A percentile compares a stretch with the other conserved stretches of the same genome.
phyloP scores from a whole-genome alignment of 805 yeast species.

The Schwanniomyces vanrijiae region DNA sequence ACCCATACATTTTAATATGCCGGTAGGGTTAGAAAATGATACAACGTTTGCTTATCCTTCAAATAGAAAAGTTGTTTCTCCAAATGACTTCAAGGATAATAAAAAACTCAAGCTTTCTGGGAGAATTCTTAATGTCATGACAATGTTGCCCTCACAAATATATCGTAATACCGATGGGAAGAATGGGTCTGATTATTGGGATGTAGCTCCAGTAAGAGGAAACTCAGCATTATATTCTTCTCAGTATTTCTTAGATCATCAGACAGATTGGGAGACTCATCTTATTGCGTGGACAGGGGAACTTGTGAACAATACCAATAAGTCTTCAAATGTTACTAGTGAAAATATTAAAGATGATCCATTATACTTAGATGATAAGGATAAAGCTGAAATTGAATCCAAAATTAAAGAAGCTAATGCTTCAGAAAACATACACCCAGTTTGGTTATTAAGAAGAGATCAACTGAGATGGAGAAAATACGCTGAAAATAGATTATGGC shows the following conservation, averaged over 20 bases:
- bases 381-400: slow-evolving; percentile 50
- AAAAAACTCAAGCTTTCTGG: slow-evolving; percentile 53
- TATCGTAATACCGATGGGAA: slow-evolving; percentile 34
- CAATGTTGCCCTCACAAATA: slow-evolving; percentile 66
- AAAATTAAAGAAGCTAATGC: slow-evolving; percentile 47
- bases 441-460: slow-evolving; percentile 81
- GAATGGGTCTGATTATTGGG: slow-evolving; percentile 47
- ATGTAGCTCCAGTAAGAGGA: slow-evolving; percentile 68
- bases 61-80: slow-evolving; percentile 20
- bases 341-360: slow-evolving; percentile 58
- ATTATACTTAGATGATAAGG: slow-evolving; percentile 54
- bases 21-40: slow-evolving; percentile 5
- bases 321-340: slow-evolving; percentile 12
- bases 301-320: slow-evolving; percentile 39
- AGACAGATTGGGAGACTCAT: slow-evolving; percentile 83
- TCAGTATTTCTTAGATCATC: slow-evolving; percentile 58
- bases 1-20: not conserved
- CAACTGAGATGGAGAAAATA: slow-evolving; percentile 84
- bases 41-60: slow-evolving; percentile 21
- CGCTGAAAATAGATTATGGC: slow-evolving; percentile 92
- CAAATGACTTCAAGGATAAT: slow-evolving; percentile 25
- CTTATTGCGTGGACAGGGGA: slow-evolving; percentile 97
- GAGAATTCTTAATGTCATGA: slow-evolving; percentile 64
- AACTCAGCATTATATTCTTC: slow-evolving; percentile 83
- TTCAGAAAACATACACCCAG: slow-evolving; percentile 68